Conservation (phyloP, 805 yeast species). For the Candida silvicultrix region DNA sequence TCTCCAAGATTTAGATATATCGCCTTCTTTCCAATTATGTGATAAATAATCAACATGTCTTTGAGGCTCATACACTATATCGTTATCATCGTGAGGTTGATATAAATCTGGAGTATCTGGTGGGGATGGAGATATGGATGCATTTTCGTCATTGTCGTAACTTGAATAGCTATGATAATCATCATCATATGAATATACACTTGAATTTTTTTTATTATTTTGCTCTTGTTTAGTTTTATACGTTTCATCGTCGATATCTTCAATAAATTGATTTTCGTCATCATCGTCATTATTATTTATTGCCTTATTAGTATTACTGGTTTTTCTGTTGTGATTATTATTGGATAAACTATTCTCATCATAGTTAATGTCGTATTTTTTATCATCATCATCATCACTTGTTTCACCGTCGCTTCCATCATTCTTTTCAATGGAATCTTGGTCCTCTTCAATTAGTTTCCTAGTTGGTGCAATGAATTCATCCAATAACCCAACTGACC, state of each 20-base stretch:
- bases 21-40: conserved; percentile 93
- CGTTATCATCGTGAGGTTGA: conserved; percentile 71
- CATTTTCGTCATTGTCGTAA: conserved; percentile 12
- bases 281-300: not conserved
- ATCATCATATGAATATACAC: conserved; percentile 13
- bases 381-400: not conserved
- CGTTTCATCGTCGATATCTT: conserved; percentile 14
- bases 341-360: conserved; percentile 3
- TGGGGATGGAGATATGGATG: conserved; percentile 27
- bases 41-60: conserved; percentile 92
- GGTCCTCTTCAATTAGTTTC: conserved; percentile 29
- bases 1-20: conserved; percentile 93
- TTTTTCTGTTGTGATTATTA: not conserved
- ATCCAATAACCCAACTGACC: conserved; percentile 76
- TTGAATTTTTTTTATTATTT: conserved; percentile 4
- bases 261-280: conserved; percentile 15
- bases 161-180: conserved; percentile 7
- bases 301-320: not conserved
- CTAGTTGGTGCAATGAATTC: conserved; percentile 50
- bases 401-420: conserved; percentile 1
- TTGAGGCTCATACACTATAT: conserved; percentile 72
- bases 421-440: conserved; percentile 3
- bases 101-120: conserved; percentile 21
- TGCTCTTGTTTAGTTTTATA: conserved; percentile 6
- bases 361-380: conserved; percentile 3